phyloP scores from a whole-genome alignment of 1,139 yeast species.

The Yamadazyma mexicana region DNA sequence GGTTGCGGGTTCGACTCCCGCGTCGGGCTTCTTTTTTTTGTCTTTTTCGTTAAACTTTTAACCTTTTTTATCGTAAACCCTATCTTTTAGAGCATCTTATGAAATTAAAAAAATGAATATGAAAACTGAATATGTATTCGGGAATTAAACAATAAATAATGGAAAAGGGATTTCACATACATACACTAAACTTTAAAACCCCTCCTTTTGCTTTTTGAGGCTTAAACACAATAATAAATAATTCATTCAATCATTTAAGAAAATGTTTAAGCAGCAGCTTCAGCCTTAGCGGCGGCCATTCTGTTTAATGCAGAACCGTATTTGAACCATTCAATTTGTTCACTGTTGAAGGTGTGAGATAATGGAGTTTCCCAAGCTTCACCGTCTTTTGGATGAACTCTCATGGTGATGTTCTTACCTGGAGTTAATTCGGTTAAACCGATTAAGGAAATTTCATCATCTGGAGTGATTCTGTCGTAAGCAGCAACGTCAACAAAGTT shows the following conservation, averaged over 20 bases:
- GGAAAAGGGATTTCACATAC: background rate
- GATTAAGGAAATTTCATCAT: slow-evolving; percentile 83
- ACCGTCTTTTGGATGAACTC: slow-evolving; percentile 89
- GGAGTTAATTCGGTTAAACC: slow-evolving; percentile 89
- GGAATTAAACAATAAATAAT: slow-evolving; percentile 12
- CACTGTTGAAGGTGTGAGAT: slow-evolving; percentile 92
- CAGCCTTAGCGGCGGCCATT: slow-evolving; percentile 62
- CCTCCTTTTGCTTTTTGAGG: too few relatives aligned
- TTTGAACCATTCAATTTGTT: slow-evolving; percentile 99
- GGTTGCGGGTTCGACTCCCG: slow-evolving; percentile 25
- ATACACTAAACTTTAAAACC: too few relatives aligned
- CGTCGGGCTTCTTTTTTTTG: slow-evolving; percentile 19
- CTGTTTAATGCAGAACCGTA: slow-evolving; percentile 98
- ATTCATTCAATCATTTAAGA: too few relatives aligned
- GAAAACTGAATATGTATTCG: slow-evolving; percentile 8
- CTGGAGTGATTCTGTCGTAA: slow-evolving; percentile 91
- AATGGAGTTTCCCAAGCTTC: slow-evolving; percentile 83
- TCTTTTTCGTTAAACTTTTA: too few relatives aligned
- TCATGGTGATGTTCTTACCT: slow-evolving; percentile 84
- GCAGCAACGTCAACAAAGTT: slow-evolving; percentile 86
- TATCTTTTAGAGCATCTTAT: too few relatives aligned
- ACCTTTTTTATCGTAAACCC: too few relatives aligned
- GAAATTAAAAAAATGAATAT: background rate
- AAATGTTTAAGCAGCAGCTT: slow-evolving; percentile 1
- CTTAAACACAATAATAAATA: too few relatives aligned